phyloP scores from a whole-genome alignment of 441 rosid species.

The Aquilaria agallochum region DNA sequence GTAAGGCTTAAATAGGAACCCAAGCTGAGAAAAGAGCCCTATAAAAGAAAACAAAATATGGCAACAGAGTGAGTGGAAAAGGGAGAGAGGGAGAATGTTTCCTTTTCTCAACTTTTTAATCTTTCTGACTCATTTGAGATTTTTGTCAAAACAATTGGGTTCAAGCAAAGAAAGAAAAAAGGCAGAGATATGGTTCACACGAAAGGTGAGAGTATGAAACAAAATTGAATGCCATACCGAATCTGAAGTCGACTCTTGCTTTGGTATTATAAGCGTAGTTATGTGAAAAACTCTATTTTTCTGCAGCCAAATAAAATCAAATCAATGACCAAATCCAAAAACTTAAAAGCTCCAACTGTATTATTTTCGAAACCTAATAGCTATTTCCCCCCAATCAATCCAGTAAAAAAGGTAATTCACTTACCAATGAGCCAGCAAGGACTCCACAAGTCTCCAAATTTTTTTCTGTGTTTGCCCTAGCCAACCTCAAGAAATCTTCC shows the following conservation, averaged over 20 bases:
- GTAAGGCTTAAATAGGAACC: no score
- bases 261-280: constrained; percentile 87
- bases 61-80: no score
- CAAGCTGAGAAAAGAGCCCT: no score
- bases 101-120: no score
- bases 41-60: no score
- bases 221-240: constrained; percentile 40
- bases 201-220: neutral
- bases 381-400: neutral
- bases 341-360: neutral
- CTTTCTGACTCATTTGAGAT: no score
- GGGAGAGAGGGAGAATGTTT: no score
- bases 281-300: constrained; percentile 95
- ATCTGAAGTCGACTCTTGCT: constrained; percentile 98
- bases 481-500: constrained; percentile 86
- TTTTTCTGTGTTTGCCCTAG: constrained; percentile 68
- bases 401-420: constrained; percentile 13
- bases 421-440: constrained; percentile 93
- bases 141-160: no score
- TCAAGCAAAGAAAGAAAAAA: no score
- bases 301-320: constrained; percentile 26
- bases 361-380: constrained; percentile 3
- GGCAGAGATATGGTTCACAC: no score
- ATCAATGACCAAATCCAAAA: constrained; percentile 13
- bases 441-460: constrained; percentile 96